A percentile compares a stretch with the other conserved stretches of the same genome.
These are phyloP conservation scores for Fonsecaea erecta DNA, from an alignment of 2,329 filamentous ascomycete genomes.

Conservation along the genomic window DNA sequence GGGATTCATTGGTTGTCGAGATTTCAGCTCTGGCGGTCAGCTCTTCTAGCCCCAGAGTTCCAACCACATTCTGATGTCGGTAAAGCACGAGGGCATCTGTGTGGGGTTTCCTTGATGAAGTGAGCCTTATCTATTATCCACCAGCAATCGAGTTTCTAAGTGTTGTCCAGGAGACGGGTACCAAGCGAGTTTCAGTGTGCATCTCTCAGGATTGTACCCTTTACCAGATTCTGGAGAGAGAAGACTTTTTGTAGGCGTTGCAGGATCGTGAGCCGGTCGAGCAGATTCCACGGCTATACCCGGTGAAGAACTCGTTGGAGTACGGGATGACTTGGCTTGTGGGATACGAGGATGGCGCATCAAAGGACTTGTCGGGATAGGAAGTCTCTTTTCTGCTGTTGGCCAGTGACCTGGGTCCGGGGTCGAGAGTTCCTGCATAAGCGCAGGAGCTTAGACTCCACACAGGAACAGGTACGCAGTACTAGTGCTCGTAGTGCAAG, in stretches of 20 bases:
- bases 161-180: slow-evolving; percentile 21
- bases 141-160: slow-evolving; percentile 19
- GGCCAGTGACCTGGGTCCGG: slow-evolving; percentile 18
- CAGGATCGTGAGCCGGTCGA: slow-evolving; percentile 3
- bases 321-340: neutral
- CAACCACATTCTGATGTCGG: neutral
- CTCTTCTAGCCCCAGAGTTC: slow-evolving; percentile 2
- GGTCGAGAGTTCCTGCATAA: slow-evolving; percentile 32
- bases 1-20: slow-evolving; percentile 22
- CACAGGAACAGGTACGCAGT: slow-evolving; percentile 2
- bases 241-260: neutral
- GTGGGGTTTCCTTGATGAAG: neutral
- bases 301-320: slow-evolving; percentile 9
- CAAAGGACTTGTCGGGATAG: slow-evolving; percentile 14
- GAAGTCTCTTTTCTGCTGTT: slow-evolving; percentile 10
- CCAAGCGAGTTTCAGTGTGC: slow-evolving; percentile 23
- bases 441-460: slow-evolving; percentile 19
- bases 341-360: neutral
- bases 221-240: neutral
- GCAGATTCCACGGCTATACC: slow-evolving; percentile 27
- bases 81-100: neutral
- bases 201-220: neutral
- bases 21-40: slow-evolving; percentile 18
- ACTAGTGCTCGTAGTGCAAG: neutral
- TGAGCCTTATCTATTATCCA: slow-evolving; percentile 19